These are phyloP conservation scores for Coniochaeta pulveracea DNA, from an alignment of 2,329 filamentous ascomycete genomes.

Conservation along the genomic window DNA sequence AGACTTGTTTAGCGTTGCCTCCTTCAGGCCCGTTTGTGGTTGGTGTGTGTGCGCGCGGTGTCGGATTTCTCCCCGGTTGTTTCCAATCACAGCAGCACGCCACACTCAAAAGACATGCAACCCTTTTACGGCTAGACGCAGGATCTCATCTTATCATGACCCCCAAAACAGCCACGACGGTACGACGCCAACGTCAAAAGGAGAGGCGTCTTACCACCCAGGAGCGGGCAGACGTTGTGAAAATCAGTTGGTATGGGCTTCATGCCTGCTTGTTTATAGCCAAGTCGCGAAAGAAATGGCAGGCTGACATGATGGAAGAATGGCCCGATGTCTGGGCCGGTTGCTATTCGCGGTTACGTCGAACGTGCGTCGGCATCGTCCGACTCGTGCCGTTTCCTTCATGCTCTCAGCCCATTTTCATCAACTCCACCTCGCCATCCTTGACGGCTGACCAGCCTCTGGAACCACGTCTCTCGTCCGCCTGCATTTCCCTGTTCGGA, in stretches of 20 bases:
- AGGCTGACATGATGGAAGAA: neutral
- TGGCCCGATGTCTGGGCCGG: neutral
- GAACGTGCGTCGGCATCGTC: constrained; percentile 9
- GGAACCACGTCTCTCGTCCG: neutral
- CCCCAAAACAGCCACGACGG: no score
- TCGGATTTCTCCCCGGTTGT: no score
- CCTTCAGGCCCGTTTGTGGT: no score
- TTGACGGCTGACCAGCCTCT: no score
- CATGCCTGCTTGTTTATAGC: neutral
- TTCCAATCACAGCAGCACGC: no score
- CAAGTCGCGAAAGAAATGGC: neutral
- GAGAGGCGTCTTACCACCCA: no score
- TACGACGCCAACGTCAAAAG: no score
- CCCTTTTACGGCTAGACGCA: neutral
- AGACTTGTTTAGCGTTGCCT: no score
- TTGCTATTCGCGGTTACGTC: constrained; percentile 3
- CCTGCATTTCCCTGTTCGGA: neutral
- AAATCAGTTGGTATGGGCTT: constrained; percentile 1
- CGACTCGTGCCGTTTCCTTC: constrained; percentile 9
- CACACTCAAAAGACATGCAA: no score
- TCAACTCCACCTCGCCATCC: constrained; percentile 1
- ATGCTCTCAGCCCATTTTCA: constrained; percentile 2
- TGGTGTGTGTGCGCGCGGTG: no score
- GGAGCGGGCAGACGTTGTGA: neutral
- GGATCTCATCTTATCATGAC: neutral